A percentile compares a stretch with the other conserved stretches of the same genome.
Evolutionary conservation across 2,329 filamentous ascomycete species (phyloP).

Genomic region (Tolypocladium ophioglossoides): DNA sequence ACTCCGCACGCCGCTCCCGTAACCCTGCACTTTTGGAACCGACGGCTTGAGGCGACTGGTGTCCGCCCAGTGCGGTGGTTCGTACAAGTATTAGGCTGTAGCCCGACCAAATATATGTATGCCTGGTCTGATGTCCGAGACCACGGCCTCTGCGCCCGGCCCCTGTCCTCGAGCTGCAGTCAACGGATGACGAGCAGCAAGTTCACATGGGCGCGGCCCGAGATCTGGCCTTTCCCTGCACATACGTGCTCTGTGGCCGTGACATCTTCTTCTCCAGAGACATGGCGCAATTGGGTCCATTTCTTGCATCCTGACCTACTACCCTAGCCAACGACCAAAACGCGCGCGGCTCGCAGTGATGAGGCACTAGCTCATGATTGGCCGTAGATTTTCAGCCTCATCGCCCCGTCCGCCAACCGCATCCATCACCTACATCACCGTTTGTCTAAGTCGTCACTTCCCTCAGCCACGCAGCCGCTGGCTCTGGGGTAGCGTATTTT

Average conservation of each 20-base stretch:
- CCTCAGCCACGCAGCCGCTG: neutral
- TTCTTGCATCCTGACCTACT: too few relatives aligned
- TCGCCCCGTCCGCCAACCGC: neutral
- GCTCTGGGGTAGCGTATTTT: neutral
- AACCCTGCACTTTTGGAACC: neutral
- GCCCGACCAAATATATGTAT: too few relatives aligned
- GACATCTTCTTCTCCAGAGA: neutral
- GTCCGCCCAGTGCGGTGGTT: too few relatives aligned
- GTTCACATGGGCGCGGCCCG: neutral
- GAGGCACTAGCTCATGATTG: neutral
- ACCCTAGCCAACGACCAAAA: neutral
- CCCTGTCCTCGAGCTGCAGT: neutral
- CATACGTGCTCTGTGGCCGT: too few relatives aligned
- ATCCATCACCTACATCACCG: neutral
- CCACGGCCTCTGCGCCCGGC: neutral
- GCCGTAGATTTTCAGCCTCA: neutral
- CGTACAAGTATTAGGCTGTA: too few relatives aligned
- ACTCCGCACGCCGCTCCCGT: neutral
- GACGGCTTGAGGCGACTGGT: too few relatives aligned
- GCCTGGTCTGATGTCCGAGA: neutral
- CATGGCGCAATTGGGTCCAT: neutral
- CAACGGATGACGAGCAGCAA: neutral
- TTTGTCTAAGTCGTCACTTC: neutral
- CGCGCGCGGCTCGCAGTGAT: neutral
- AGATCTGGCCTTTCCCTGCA: neutral